Conservation (phyloP, 768 basidiomycete species). For the Floccularia luteovirens region DNA sequence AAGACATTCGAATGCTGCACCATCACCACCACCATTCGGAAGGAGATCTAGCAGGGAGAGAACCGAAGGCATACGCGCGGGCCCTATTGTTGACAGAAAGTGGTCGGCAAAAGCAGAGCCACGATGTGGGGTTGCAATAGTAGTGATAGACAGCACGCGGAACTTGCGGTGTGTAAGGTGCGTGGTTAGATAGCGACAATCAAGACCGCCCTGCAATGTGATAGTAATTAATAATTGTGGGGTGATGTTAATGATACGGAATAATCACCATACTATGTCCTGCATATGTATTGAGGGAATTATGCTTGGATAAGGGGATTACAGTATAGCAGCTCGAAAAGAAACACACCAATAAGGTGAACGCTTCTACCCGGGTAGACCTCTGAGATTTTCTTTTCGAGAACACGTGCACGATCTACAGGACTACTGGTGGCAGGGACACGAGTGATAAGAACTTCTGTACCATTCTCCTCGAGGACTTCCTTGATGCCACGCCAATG, state of each 20-base stretch:
- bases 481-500: constrained; percentile 98
- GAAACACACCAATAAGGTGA: constrained; percentile 68
- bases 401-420: constrained; percentile 80
- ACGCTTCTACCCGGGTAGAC: constrained; percentile 78
- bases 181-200: constrained; percentile 86
- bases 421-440: constrained; percentile 92
- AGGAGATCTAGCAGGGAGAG: constrained; percentile 73
- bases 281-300: constrained; percentile 10
- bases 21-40: constrained; percentile 91
- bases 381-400: constrained; percentile 76
- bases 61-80: constrained; percentile 56
- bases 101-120: constrained; percentile 93
- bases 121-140: constrained; percentile 91
- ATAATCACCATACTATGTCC: constrained; percentile 68
- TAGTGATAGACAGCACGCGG: constrained; percentile 80
- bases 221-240: not conserved
- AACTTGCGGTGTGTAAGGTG: constrained; percentile 70
- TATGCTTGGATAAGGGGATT: constrained; percentile 1
- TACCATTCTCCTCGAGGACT: constrained; percentile 81
- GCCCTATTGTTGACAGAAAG: constrained; percentile 71
- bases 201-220: constrained; percentile 69
- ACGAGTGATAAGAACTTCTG: constrained; percentile 86
- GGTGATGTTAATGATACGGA: not conserved
- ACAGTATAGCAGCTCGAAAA: constrained; percentile 2
- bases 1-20: constrained; percentile 86